Evolutionary conservation across 2,329 filamentous ascomycete genomes (phyloP).

Genomic region (Aspergillus intermedius): DNA sequence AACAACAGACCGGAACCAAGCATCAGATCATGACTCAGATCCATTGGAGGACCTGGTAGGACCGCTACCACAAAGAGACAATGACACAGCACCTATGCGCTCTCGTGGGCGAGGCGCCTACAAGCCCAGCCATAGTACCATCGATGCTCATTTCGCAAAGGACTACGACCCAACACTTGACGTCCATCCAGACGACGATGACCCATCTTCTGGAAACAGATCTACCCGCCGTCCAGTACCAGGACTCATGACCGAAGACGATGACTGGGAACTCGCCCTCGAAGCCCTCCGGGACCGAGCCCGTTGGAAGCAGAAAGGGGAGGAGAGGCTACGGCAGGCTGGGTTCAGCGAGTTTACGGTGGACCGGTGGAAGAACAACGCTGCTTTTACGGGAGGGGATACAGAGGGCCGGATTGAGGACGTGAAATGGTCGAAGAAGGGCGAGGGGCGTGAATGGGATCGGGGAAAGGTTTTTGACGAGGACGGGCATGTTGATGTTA

Average conservation of each 20-base stretch:
- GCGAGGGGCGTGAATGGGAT: slow-evolving; percentile 64
- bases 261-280: slow-evolving; percentile 73
- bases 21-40: slow-evolving; percentile 50
- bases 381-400: slow-evolving; percentile 46
- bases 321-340: slow-evolving; percentile 66
- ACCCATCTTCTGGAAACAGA: slow-evolving; percentile 55
- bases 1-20: slow-evolving; percentile 1
- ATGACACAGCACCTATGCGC: slow-evolving; percentile 41
- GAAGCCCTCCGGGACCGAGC: slow-evolving; percentile 75
- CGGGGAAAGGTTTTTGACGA: slow-evolving; percentile 55
- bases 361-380: slow-evolving; percentile 61
- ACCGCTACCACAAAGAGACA: slow-evolving; percentile 50
- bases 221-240: slow-evolving; percentile 34
- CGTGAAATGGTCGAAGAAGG: slow-evolving; percentile 65
- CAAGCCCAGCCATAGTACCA: slow-evolving; percentile 53
- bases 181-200: slow-evolving; percentile 37
- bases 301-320: slow-evolving; percentile 68
- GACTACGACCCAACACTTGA: slow-evolving; percentile 52
- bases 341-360: slow-evolving; percentile 74
- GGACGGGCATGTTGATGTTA: slow-evolving; percentile 48
- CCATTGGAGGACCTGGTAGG: slow-evolving; percentile 71
- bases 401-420: slow-evolving; percentile 58
- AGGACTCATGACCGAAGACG: slow-evolving; percentile 44
- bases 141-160: slow-evolving; percentile 73
- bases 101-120: slow-evolving; percentile 66